Evolutionary conservation across 768 basidiomycete species (phyloP), one percentile per base, ranked within the genome.

Genomic region (Hirschioporus abietinus): DNA sequence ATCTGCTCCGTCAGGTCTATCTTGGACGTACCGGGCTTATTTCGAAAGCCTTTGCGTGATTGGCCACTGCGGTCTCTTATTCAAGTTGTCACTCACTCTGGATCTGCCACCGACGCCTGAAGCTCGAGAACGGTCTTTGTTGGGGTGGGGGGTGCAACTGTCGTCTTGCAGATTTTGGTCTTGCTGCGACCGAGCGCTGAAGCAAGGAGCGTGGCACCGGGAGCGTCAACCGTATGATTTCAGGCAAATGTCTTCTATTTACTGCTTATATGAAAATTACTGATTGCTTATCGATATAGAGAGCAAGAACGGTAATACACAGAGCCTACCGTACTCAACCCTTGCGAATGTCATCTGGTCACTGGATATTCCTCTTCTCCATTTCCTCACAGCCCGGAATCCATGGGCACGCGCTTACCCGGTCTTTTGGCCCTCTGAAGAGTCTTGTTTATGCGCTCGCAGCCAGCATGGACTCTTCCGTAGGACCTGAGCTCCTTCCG

Each of bases 181-280:
- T 99, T 7, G 91, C 96, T 1, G 96, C 96, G 5, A 91, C 90
- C 24, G 94, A 96, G 69, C 86, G 85, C 73, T 81, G 86, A 65
- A 95, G 93, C 72, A 85, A 85, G 65, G 96, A 99, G 76, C 94
- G 95, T 77, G 87, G 93, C 64, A 97, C 95, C 36, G 96, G 96
- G 20, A 95, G 93, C 72, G 87, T 95, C n/a, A 97, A 95, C 77
- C 96, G 97, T 78, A 96, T 99, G 91, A 95, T 93, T 73, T 96
- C 96, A 77, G 94, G 92, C 88, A 76, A 63, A 84, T 76, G 12
- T 20, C 34, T 7, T n/a, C 26, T 36, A 18, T 73, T 77, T 65
- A 68, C 75, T 68, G 10, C 18, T 8, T n/a, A 61, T 60, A 58
- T 65, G 27, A 60, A 63, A 60, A 20, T 27, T 69, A 67, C 65